A percentile compares a stretch with the other conserved stretches of the same genome.
Evolutionary conservation across 306 rosid genomes (phyloP).

Genomic region (Cicer judaicum): DNA sequence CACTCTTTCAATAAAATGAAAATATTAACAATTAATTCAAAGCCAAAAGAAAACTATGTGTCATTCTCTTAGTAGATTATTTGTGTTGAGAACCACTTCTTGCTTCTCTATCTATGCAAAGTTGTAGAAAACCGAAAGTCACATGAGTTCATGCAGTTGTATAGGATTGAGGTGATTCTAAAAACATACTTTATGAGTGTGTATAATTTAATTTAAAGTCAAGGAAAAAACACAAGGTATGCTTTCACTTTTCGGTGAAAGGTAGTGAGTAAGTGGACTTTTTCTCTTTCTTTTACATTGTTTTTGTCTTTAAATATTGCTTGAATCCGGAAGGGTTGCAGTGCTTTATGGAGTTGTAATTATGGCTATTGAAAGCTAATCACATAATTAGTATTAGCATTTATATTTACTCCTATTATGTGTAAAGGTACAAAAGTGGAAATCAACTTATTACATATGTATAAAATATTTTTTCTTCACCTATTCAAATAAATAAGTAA

Average conservation of each 20-base stretch:
- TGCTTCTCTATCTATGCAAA: constrained; percentile 44
- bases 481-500: too few species aligned
- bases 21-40: background rate
- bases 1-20: constrained; percentile 39
- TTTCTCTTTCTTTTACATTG: constrained; percentile 42
- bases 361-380: constrained; percentile 65
- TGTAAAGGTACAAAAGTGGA: constrained; percentile 62
- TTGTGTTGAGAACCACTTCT: constrained; percentile 50
- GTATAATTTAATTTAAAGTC: constrained; percentile 67
- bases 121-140: constrained; percentile 54
- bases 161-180: constrained; percentile 53
- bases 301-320: constrained; percentile 57
- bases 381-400: constrained; percentile 51
- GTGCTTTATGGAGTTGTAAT: constrained; percentile 82
- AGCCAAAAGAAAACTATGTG: background rate
- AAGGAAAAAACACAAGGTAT: constrained; percentile 55
- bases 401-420: constrained; percentile 55
- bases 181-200: constrained; percentile 60
- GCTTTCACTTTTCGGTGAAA: constrained; percentile 94
- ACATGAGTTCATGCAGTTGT: constrained; percentile 68
- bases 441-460: background rate
- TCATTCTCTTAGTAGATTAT: constrained; percentile 46
- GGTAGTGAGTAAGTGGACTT: constrained; percentile 50
- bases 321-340: constrained; percentile 64
- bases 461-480: too few species aligned